Conservation (phyloP, 331 rosid species). For the Malus hybrid region DNA sequence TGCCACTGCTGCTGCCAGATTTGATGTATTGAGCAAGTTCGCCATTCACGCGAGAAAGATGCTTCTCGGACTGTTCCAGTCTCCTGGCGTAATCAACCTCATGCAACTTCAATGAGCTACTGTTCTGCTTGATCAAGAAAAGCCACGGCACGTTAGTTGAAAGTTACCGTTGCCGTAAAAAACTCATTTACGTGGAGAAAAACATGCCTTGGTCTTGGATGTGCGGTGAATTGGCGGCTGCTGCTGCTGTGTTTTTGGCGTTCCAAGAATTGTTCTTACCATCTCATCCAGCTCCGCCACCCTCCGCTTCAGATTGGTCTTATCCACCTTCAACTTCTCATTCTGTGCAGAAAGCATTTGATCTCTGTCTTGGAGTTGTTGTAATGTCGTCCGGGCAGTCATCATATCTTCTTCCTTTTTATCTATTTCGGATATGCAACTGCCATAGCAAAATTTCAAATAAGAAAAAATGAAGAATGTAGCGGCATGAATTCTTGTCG, state of each 20-base stretch:
- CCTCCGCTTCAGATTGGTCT: constrained; percentile 57
- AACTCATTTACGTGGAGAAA: not conserved
- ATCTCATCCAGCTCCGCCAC: constrained; percentile 72
- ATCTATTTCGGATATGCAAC: constrained; percentile 52
- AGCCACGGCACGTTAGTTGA: constrained; percentile 1
- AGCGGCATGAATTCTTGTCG: not conserved
- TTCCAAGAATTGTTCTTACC: constrained; percentile 47
- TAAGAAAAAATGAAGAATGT: not conserved
- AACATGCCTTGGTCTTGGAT: constrained; percentile 45
- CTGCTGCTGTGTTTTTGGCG: constrained; percentile 23
- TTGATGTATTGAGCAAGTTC: constrained; percentile 45
- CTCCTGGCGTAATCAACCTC: constrained; percentile 41
- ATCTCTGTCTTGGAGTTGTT: constrained; percentile 71
- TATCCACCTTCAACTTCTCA: constrained; percentile 91
- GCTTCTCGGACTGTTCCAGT: constrained; percentile 49
- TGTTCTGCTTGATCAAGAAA: constrained; percentile 30
- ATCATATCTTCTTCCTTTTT: constrained; percentile 53
- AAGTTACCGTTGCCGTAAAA: not conserved
- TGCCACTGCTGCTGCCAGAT: constrained; percentile 18
- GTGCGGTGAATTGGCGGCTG: constrained; percentile 20
- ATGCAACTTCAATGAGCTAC: constrained; percentile 23
- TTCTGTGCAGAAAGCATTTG: constrained; percentile 79
- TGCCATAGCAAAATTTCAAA: constrained; percentile 19
- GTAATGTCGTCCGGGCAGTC: constrained; percentile 45
- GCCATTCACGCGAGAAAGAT: constrained; percentile 50